Percentiles rank a stretch among this genome's conserved stretches.
Conservation (phyloP, 1,284 basidiomycete species). For the Kwoniella shivajii region DNA sequence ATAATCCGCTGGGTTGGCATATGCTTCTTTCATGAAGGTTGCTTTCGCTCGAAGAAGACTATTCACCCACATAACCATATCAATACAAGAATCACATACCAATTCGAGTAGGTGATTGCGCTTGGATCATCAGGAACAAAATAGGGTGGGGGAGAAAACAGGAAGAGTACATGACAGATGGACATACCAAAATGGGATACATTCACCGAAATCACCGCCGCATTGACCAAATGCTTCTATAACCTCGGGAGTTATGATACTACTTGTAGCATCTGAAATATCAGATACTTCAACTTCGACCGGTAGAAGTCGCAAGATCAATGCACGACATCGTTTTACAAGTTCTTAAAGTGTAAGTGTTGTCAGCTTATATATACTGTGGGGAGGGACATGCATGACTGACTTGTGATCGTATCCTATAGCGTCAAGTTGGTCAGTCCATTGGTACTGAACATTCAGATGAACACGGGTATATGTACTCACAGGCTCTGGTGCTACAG, state of each 20-base stretch:
- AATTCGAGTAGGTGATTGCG: conserved; percentile 64
- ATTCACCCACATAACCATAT: not conserved
- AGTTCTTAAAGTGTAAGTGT: conserved; percentile 53
- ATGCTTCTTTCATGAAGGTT: conserved; percentile 65
- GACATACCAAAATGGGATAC: conserved; percentile 59
- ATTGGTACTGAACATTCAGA: not conserved
- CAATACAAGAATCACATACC: conserved; percentile 30
- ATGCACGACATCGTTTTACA: conserved; percentile 73
- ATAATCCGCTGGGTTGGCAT: conserved; percentile 65
- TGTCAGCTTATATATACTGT: not conserved
- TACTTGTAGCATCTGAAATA: conserved; percentile 50
- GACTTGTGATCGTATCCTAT: conserved; percentile 40
- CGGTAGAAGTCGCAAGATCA: conserved; percentile 77
- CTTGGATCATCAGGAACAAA: not conserved
- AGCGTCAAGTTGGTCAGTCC: not conserved
- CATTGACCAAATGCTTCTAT: conserved; percentile 55
- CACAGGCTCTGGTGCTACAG: conserved; percentile 43
- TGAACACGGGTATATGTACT: conserved; percentile 12
- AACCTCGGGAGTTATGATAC: conserved; percentile 55
- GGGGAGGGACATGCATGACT: conserved; percentile 1
- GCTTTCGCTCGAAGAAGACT: conserved; percentile 77
- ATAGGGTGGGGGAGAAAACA: not conserved
- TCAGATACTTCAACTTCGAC: conserved; percentile 60
- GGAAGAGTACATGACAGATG: not conserved
- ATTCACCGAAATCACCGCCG: conserved; percentile 68